phyloP scores from a whole-genome alignment of 441 rosid species.

The Melastoma candidum region DNA sequence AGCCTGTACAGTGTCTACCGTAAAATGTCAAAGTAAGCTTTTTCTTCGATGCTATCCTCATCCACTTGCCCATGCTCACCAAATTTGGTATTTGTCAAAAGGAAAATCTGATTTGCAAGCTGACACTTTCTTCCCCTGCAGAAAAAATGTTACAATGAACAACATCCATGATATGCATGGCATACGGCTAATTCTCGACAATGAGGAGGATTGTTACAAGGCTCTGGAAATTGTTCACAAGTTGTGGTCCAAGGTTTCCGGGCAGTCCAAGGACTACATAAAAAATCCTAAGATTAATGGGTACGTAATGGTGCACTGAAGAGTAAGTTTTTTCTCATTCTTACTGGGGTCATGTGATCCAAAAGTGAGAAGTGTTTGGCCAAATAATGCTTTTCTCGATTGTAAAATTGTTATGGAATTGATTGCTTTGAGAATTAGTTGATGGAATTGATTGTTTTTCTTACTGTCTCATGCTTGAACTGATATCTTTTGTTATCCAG shows the following conservation, averaged over 20 bases:
- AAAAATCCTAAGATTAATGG: conserved; percentile 73
- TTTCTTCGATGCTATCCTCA: conserved; percentile 1
- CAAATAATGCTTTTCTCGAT: not conserved
- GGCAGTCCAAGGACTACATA: conserved; percentile 82
- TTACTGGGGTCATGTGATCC: no score
- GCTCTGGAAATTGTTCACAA: conserved; percentile 63
- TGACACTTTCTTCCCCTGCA: conserved; percentile 19
- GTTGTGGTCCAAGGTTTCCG: conserved; percentile 84
- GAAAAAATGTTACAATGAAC: conserved; percentile 83
- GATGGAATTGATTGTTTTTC: not conserved
- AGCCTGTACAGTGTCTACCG: conserved; percentile 81
- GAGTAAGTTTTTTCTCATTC: not conserved
- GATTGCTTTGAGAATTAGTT: not conserved
- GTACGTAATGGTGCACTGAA: conserved; percentile 24
- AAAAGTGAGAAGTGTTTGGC: no score
- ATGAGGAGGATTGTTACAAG: conserved; percentile 67
- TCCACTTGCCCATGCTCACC: not conserved
- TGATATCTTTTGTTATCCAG: conserved; percentile 21
- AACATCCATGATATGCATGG: conserved; percentile 96
- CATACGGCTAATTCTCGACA: conserved; percentile 74
- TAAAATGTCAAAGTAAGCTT: conserved; percentile 83
- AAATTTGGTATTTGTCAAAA: no score
- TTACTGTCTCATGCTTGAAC: not conserved
- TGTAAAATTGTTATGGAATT: not conserved
- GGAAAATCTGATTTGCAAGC: no score